Conservation (phyloP, 2,329 filamentous ascomycete species). For the Emergomyces pasteurianus region DNA sequence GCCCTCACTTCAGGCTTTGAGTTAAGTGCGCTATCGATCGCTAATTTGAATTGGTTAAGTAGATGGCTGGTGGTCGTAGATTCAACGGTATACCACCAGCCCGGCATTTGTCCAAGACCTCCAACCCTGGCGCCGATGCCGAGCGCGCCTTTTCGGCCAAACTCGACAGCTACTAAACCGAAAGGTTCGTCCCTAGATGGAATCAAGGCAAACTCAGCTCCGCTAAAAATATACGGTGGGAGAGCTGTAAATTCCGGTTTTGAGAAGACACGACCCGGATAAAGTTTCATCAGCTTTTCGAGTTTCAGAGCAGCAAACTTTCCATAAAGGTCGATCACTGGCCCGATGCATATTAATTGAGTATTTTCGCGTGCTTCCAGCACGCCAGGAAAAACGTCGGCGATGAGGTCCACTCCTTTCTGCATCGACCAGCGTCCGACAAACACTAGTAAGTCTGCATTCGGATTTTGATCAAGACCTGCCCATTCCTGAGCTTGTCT, state of each 20-base stretch:
- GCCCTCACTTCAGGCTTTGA: conserved; percentile 46
- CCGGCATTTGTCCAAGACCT: conserved; percentile 58
- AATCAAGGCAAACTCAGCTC: conserved; percentile 57
- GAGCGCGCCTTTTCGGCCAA: conserved; percentile 55
- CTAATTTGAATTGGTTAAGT: conserved; percentile 52
- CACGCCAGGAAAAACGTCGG: conserved; percentile 53
- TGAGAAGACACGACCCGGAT: conserved; percentile 54
- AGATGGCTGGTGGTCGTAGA: conserved; percentile 52
- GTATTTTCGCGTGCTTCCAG: conserved; percentile 48
- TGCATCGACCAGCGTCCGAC: conserved; percentile 59
- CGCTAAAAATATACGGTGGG: conserved; percentile 55
- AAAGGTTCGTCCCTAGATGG: conserved; percentile 59
- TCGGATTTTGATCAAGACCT: conserved; percentile 47
- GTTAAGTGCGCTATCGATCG: conserved; percentile 49
- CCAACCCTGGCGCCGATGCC: conserved; percentile 56
- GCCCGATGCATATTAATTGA: conserved; percentile 52
- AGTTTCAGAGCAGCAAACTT: conserved; percentile 57
- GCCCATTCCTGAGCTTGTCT: conserved; percentile 57
- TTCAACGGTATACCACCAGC: conserved; percentile 60
- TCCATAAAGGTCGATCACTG: conserved; percentile 56
- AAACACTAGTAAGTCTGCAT: conserved; percentile 56
- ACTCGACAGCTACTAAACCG: conserved; percentile 56
- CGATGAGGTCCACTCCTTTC: conserved; percentile 57
- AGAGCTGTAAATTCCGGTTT: conserved; percentile 56
- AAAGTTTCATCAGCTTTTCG: conserved; percentile 51